phyloP scores from a whole-genome alignment of 306 rosid species.

The Quercus rubra region DNA sequence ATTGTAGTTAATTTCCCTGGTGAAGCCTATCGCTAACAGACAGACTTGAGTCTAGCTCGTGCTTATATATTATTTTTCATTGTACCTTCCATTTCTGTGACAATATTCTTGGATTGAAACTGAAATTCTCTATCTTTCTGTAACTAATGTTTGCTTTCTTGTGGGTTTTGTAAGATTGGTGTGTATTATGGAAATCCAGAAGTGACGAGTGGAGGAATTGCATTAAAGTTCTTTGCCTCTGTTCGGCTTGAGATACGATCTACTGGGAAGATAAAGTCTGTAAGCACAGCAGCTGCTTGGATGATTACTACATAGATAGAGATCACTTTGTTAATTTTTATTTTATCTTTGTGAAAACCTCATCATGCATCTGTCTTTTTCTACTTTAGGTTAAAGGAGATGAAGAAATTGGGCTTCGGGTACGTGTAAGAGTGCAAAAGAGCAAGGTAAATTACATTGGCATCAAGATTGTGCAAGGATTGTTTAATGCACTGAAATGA shows the following conservation, averaged over 20 bases:
- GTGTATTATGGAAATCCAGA: constrained; percentile 98
- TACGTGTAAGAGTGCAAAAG: constrained; percentile 94
- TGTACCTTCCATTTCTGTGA: neutral
- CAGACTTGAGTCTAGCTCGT: neutral
- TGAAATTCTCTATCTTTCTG: neutral
- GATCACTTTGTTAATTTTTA: constrained; percentile 1
- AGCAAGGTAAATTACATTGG: constrained; percentile 67
- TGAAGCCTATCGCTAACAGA: neutral
- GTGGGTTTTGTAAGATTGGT: constrained; percentile 68
- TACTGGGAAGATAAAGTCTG: constrained; percentile 96
- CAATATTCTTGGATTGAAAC: neutral
- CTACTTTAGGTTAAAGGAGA: constrained; percentile 80
- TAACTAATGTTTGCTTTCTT: constrained; percentile 12
- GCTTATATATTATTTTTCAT: neutral
- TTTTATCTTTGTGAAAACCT: constrained; percentile 16
- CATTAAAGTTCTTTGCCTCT: constrained; percentile 96
- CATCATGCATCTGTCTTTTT: constrained; percentile 19
- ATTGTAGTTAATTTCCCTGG: neutral
- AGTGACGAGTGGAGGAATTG: constrained; percentile 99
- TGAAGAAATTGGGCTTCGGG: constrained; percentile 92
- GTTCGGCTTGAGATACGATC: constrained; percentile 92
- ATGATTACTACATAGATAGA: constrained; percentile 9
- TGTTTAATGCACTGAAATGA: neutral
- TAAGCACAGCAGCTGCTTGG: constrained; percentile 49
- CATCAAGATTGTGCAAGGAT: neutral